Base-by-base conservation (phyloP, 2,329 filamentous ascomycete species). In the Ascochyta clinopodiicola region DNA sequence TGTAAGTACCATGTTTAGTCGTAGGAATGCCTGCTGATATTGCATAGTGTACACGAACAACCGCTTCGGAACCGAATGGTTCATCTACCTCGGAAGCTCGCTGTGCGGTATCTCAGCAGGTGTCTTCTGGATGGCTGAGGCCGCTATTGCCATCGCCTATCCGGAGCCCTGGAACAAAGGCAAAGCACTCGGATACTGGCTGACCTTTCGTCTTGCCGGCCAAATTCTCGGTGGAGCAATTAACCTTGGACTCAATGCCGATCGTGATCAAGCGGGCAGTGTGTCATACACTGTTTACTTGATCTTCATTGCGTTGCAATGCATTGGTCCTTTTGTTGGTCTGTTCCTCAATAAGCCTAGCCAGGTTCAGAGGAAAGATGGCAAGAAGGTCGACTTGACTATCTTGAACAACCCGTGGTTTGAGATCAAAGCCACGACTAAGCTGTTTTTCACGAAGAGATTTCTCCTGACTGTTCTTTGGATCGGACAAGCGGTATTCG, bases 91-190 rank as follows among this genome's bases (percentile, higher is more conserved):
- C 8, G 89, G 88, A 0, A 87, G 87, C 0, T 87, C 87, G 0
- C 77, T 88, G 0, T 91, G 88, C 59, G 88, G 88, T 17, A 80
- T 90, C 29, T 87, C 85, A 0, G 88, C 89, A 0, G 89, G 89
- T 0, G 79, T 91, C 0, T 91, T 91, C 73, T 92, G 89, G 89
- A 87, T 87, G 80, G 85, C 88, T 0, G 89, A 92, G 73, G 87
- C 87, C 0, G 88, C 89, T 0, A 89, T 92, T 52, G 88, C 88
- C 0, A 83, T 91, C 19, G 81, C 85, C 0, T 92, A 92, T 60
- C 88, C 88, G 0, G 88, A 91, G 63, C 87, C 88, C 0, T 85
- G 70, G 69, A 73, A 74, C 25, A 72, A 70, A 44, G 72, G 72
- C 10, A 73, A 73, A 47, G 69, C 71, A 1, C 76, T 91, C 0